These are phyloP conservation scores for Tulasnella sp. DNA, from an alignment of 768 basidiomycete species.

Conservation along the genomic window DNA sequence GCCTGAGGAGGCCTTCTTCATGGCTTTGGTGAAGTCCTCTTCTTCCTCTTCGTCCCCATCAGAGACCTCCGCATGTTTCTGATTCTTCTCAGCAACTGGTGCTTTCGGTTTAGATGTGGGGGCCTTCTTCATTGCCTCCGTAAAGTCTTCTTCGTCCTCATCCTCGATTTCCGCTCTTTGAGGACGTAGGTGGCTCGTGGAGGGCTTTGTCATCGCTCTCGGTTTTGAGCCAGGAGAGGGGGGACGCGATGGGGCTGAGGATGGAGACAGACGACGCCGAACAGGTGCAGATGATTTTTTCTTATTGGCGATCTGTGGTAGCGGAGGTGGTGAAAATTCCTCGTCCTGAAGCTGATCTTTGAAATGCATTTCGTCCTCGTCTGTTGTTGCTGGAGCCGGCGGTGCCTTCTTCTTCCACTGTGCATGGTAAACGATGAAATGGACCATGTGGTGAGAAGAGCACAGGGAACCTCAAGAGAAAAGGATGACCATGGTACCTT, in stretches of 20 bases:
- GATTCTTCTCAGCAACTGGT: too few species aligned
- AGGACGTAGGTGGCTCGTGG: not conserved
- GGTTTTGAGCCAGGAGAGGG: not conserved
- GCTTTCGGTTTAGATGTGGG: too few species aligned
- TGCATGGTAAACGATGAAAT: not conserved
- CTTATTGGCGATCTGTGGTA: not conserved
- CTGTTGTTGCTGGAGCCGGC: not conserved
- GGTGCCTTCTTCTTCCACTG: not conserved
- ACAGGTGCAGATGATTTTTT: not conserved
- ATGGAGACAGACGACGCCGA: not conserved
- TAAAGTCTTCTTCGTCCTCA: conserved; percentile 2
- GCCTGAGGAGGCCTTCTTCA: too few species aligned
- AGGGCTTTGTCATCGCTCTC: not conserved
- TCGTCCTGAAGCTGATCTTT: not conserved
- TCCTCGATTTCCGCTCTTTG: not conserved
- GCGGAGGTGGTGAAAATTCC: not conserved
- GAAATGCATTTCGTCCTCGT: not conserved
- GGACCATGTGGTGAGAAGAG: not conserved
- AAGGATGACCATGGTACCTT: not conserved
- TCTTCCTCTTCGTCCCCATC: too few species aligned
- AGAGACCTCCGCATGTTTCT: too few species aligned
- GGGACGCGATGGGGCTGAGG: not conserved
- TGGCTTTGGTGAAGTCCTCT: too few species aligned
- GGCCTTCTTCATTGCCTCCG: not conserved
- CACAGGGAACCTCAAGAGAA: not conserved